A percentile compares a stretch with the other conserved stretches of the same genome.
These are phyloP conservation scores for Curvularia verruculosa DNA, from an alignment of 2,329 filamentous ascomycete species.

Conservation along the genomic window DNA sequence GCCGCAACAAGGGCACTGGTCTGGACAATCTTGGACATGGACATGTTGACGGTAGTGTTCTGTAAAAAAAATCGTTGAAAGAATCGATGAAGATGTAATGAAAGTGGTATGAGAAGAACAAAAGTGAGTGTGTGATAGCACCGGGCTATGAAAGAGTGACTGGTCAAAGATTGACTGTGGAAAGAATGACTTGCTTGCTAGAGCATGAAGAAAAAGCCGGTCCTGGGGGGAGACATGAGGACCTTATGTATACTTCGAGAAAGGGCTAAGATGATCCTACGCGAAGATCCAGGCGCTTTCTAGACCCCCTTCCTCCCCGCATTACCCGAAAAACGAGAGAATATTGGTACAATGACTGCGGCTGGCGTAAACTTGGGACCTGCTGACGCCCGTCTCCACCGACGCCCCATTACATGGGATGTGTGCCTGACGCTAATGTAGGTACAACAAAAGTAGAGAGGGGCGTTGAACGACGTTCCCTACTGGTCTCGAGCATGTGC, in stretches of 20 bases:
- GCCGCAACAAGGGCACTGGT: slow-evolving; percentile 37
- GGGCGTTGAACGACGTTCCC: slow-evolving; percentile 5
- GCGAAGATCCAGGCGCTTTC: slow-evolving; percentile 10
- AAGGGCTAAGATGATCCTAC: slow-evolving; percentile 2
- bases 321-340: slow-evolving; percentile 15
- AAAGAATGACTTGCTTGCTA: slow-evolving; percentile 31
- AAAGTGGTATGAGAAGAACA: slow-evolving; percentile 16
- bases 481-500: slow-evolving; percentile 5
- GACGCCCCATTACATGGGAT: slow-evolving; percentile 17
- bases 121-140: slow-evolving; percentile 32
- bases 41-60: slow-evolving; percentile 13
- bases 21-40: slow-evolving; percentile 37
- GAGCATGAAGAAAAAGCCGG: slow-evolving; percentile 17
- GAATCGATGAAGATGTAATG: slow-evolving; percentile 6
- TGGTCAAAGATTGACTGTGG: slow-evolving; percentile 32
- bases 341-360: slow-evolving; percentile 16
- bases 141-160: slow-evolving; percentile 39
- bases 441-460: slow-evolving; percentile 21
- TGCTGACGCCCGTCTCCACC: slow-evolving; percentile 5
- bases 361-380: slow-evolving; percentile 10
- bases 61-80: background rate
- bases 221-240: slow-evolving; percentile 7
- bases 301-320: slow-evolving; percentile 15
- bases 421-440: slow-evolving; percentile 27
- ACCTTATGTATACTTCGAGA: slow-evolving; percentile 23